These are phyloP conservation scores for Phytophthora melonis DNA, from an alignment of 352 stramenopile genomes.

Conservation along the genomic window DNA sequence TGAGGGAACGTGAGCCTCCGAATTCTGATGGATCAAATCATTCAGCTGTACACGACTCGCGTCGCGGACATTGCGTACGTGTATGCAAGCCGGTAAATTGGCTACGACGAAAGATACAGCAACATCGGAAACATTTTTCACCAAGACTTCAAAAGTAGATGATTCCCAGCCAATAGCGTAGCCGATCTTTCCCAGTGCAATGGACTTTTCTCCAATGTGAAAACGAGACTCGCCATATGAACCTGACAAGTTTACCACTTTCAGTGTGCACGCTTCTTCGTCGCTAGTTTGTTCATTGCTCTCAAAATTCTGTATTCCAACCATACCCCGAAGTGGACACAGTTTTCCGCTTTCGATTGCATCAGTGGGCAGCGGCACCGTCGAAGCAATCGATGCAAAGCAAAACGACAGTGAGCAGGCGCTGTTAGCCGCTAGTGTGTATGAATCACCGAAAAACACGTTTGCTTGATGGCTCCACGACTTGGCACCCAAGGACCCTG, in stretches of 20 bases:
- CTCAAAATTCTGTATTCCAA: slow-evolving; percentile 82
- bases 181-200: slow-evolving; percentile 85
- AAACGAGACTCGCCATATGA: slow-evolving; percentile 74
- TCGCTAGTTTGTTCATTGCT: slow-evolving; percentile 7
- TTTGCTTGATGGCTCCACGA: slow-evolving; percentile 18
- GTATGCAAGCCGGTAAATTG: slow-evolving; percentile 65
- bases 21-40: slow-evolving; percentile 20
- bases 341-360: slow-evolving; percentile 69
- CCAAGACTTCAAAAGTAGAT: slow-evolving; percentile 66
- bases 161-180: slow-evolving; percentile 83
- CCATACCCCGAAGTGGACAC: slow-evolving; percentile 65
- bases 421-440: slow-evolving; percentile 52
- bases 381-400: slow-evolving; percentile 77
- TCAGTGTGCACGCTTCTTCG: slow-evolving; percentile 71
- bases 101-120: slow-evolving; percentile 64
- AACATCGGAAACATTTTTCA: slow-evolving; percentile 81
- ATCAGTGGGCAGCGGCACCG: slow-evolving; percentile 55
- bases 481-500: slow-evolving; percentile 1
- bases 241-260: slow-evolving; percentile 65
- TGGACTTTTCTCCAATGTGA: slow-evolving; percentile 53
- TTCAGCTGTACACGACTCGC: slow-evolving; percentile 42
- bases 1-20: slow-evolving; percentile 41
- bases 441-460: slow-evolving; percentile 66
- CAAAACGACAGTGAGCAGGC: slow-evolving; percentile 67
- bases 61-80: slow-evolving; percentile 50